A percentile compares a stretch with the other conserved stretches of the same genome.
Evolutionary conservation across 345 rosid species (phyloP).

Genomic region (Lepidium africanum): DNA sequence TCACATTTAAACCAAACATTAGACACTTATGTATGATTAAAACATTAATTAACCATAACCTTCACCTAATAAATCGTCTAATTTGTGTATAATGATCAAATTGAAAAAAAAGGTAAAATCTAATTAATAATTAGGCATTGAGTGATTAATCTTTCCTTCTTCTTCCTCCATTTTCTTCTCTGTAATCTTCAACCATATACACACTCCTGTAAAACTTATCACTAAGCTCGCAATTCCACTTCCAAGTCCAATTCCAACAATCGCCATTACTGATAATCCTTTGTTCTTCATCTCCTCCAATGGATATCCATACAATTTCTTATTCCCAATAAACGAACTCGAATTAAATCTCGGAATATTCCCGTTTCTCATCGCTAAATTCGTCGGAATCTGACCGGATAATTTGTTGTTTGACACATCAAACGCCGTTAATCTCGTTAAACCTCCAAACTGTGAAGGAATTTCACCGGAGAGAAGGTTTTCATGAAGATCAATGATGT

Average conservation of each 20-base stretch:
- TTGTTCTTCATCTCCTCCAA: slow-evolving; percentile 51
- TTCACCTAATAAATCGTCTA: background rate
- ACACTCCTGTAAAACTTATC: slow-evolving; percentile 83
- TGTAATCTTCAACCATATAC: slow-evolving; percentile 74
- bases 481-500: slow-evolving; percentile 81
- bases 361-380: slow-evolving; percentile 56
- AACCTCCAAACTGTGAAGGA: slow-evolving; percentile 57
- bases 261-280: slow-evolving; percentile 75
- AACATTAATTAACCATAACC: background rate
- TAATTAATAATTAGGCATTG: slow-evolving; percentile 65
- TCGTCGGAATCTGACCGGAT: slow-evolving; percentile 66
- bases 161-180: slow-evolving; percentile 61
- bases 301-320: slow-evolving; percentile 83
- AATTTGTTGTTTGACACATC: slow-evolving; percentile 71
- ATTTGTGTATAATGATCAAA: background rate
- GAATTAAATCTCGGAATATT: slow-evolving; percentile 61
- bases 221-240: slow-evolving; percentile 86
- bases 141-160: slow-evolving; percentile 64
- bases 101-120: background rate
- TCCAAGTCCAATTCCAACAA: slow-evolving; percentile 92
- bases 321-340: slow-evolving; percentile 65
- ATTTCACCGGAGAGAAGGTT: slow-evolving; percentile 68
- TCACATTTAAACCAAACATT: background rate
- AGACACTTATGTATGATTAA: background rate
- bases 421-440: slow-evolving; percentile 64